phyloP scores from a whole-genome alignment of 73 alveolate species.

The Stentor roeselii region DNA sequence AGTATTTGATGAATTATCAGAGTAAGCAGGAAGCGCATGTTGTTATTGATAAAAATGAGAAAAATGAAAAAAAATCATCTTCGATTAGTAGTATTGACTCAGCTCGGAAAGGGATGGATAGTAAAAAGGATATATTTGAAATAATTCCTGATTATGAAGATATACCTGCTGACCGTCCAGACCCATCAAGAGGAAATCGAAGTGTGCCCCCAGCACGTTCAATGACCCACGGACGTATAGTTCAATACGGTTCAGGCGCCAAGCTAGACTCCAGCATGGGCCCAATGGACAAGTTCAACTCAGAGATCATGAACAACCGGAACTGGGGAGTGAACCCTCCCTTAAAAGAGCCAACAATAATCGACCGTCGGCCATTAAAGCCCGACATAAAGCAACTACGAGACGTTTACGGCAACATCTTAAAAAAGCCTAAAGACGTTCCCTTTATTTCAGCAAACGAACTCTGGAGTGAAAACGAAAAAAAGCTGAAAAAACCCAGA shows the following conservation, averaged over 20 bases:
- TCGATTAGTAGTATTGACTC: not conserved
- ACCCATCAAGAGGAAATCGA: not conserved
- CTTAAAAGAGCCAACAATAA: not conserved
- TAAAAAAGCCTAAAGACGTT: conserved; percentile 1
- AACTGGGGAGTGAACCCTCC: conserved; percentile 22
- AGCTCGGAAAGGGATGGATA: not conserved
- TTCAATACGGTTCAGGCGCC: not conserved
- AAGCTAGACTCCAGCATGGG: not conserved
- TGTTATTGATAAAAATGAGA: not conserved
- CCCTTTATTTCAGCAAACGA: not conserved
- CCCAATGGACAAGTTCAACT: conserved; percentile 19
- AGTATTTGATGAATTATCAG: not conserved
- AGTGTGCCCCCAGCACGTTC: not conserved
- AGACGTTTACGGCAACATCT: not conserved
- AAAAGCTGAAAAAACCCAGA: not conserved
- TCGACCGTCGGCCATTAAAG: not conserved
- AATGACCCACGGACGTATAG: not conserved
- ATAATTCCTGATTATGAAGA: conserved; percentile 16
- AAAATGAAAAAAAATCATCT: not conserved
- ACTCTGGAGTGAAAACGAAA: not conserved
- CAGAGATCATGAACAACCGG: not conserved
- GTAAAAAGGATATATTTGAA: conserved; percentile 6
- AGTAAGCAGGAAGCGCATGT: too few species aligned
- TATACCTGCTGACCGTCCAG: not conserved
- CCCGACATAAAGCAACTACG: not conserved